Base-by-base conservation (phyloP, 2,329 filamentous ascomycete species). In the Cercospora sp. region DNA sequence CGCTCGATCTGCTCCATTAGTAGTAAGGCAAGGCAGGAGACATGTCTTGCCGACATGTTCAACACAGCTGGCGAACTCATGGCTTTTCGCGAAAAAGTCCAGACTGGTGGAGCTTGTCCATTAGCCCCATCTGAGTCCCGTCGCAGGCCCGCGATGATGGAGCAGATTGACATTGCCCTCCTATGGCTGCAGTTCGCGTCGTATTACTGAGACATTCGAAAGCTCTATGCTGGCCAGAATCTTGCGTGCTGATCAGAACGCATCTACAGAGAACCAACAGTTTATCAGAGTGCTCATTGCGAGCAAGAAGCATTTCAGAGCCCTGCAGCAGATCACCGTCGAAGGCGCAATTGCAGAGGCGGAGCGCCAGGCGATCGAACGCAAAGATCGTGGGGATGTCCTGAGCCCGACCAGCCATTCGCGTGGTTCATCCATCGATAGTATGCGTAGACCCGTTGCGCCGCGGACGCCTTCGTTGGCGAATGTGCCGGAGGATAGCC, bases 331-430 rank as follows among this genome's bases (percentile, higher is more conserved):
- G 13, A 97, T 98, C 75, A 98, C 94, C 0, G 84, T 98, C 0
- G 94, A 98, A 77, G 95, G 91, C 74, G 95, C 92, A 0, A 91
- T 95, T 75, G 91, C 94, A 78, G 94, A 98, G 78, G 91, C 98
- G 30, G 92, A 97, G 78, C 89, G 91, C 65, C 88, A 91, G 69
- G 90, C 89, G 69, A 88, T 91, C 70, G 85, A 86, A 67, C 87
- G 77, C 89, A 97, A 82, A 88, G 76, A 78, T 40, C 71, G 72
- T 30, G 72, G 72, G 36, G 72, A 69, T 51, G 20, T 62, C 5
- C 58, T 66, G 16, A 83, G 81, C 18, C 70, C 75, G 16, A 72
- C 76, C 8, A 73, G 78, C 6, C 72, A 74, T 13, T 75, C 73
- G 55, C 77, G 80, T 23, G 83, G 88, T 67, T 88, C 85, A 73